Conservation (phyloP, 805 yeast genomes). For the Metschnikowia rubicola region DNA sequence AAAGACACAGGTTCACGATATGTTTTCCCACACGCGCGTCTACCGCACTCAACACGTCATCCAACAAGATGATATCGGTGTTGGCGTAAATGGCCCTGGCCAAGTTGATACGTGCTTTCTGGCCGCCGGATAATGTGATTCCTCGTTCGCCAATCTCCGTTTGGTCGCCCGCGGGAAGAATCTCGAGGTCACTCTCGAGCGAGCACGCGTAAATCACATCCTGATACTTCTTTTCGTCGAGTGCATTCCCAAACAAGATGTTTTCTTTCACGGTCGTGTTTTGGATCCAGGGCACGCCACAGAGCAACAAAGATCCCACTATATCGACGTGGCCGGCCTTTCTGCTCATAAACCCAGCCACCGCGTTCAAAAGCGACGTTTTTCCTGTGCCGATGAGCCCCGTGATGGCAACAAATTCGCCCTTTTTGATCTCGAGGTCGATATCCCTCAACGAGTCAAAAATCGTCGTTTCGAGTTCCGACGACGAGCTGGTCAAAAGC, state of each 20-base stretch:
- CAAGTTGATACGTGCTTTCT: conserved; percentile 74
- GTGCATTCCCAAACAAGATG: conserved; percentile 62
- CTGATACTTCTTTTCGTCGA: conserved; percentile 48
- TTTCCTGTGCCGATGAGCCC: conserved; percentile 86
- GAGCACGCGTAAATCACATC: conserved; percentile 64
- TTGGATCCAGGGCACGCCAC: conserved; percentile 82
- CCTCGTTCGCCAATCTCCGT: conserved; percentile 88
- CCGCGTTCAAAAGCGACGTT: conserved; percentile 64
- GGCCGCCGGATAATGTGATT: conserved; percentile 85
- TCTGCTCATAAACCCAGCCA: conserved; percentile 68
- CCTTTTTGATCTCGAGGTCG: conserved; percentile 50
- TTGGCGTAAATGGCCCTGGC: conserved; percentile 78
- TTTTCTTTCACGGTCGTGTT: conserved; percentile 76
- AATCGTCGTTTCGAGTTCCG: conserved; percentile 20
- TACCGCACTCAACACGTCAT: conserved; percentile 81
- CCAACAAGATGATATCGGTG: conserved; percentile 64
- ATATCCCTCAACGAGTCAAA: conserved; percentile 49
- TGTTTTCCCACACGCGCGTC: conserved; percentile 85
- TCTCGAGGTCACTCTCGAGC: conserved; percentile 57
- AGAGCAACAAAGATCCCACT: conserved; percentile 49
- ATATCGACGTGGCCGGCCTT: conserved; percentile 48
- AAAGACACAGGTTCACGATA: conserved; percentile 65
- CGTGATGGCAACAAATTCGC: conserved; percentile 72
- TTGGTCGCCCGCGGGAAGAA: conserved; percentile 68
- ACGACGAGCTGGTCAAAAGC: not conserved